phyloP scores from a whole-genome alignment of 2,329 filamentous ascomycete genomes.

The Xylaria sp. region DNA sequence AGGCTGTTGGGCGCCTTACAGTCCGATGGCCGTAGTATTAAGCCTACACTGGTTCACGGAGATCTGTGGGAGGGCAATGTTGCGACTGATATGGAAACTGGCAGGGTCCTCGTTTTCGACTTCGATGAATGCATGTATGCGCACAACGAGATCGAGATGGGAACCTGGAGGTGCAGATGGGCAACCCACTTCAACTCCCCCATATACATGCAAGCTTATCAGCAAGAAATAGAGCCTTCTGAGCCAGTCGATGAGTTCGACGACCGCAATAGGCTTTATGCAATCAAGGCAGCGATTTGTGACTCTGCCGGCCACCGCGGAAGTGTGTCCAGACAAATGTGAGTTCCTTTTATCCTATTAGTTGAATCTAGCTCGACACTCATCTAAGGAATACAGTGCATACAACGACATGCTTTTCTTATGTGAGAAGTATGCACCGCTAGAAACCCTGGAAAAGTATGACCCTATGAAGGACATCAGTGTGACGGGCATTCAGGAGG shows the following conservation, averaged over 20 bases:
- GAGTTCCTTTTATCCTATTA: not conserved
- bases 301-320: not conserved
- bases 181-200: not conserved
- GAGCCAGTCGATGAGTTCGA: not conserved
- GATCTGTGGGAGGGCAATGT: not conserved
- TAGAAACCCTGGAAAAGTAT: not conserved
- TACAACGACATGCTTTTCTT: not conserved
- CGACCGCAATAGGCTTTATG: not conserved
- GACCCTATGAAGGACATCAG: not conserved
- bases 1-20: not conserved
- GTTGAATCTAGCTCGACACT: not conserved
- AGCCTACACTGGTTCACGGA: not conserved
- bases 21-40: not conserved
- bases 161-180: not conserved
- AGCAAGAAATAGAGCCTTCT: not conserved
- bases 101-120: not conserved
- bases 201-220: not conserved
- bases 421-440: not conserved
- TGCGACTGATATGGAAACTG: not conserved
- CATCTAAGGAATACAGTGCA: not conserved
- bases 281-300: not conserved
- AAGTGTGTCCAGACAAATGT: not conserved
- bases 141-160: not conserved
- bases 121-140: not conserved
- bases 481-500: too few species aligned